phyloP scores from a whole-genome alignment of 2,329 filamentous ascomycete genomes.

The Xylariaceae sp. region DNA sequence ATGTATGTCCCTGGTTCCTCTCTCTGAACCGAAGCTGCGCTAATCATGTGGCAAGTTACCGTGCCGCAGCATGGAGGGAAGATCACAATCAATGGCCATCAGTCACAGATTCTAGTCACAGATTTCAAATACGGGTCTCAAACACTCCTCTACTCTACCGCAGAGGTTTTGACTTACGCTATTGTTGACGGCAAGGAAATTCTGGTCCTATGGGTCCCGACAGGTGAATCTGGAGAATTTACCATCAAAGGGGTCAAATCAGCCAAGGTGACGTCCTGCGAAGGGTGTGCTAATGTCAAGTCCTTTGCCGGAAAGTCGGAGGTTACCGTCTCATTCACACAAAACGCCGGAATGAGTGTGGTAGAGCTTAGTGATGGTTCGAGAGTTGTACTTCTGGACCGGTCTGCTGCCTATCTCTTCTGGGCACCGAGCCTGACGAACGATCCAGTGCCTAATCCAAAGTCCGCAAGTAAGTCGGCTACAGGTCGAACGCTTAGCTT shows the following conservation, averaged over 20 bases:
- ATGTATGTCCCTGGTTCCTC: conserved; percentile 26
- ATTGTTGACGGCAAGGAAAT: conserved; percentile 54
- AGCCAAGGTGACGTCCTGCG: conserved; percentile 47
- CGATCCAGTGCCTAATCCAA: conserved; percentile 52
- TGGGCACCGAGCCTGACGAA: conserved; percentile 60
- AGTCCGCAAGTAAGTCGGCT: conserved; percentile 50
- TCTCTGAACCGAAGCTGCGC: not conserved
- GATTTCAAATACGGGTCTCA: conserved; percentile 63
- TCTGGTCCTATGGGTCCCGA: conserved; percentile 60
- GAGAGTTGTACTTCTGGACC: conserved; percentile 59
- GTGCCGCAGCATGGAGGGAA: conserved; percentile 57
- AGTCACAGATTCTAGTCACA: conserved; percentile 67
- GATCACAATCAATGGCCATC: conserved; percentile 64
- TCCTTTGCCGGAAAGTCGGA: conserved; percentile 49
- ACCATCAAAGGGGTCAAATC: conserved; percentile 50
- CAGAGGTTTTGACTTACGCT: conserved; percentile 60
- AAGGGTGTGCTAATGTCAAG: conserved; percentile 49
- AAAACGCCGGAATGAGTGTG: conserved; percentile 55
- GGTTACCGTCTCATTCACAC: conserved; percentile 56
- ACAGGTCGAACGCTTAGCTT: not conserved
- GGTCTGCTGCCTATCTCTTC: conserved; percentile 61
- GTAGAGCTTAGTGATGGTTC: conserved; percentile 55
- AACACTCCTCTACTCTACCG: conserved; percentile 61
- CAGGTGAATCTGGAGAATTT: conserved; percentile 62
- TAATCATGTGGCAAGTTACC: conserved; percentile 44